These are phyloP conservation scores for Microcyclosporella mali DNA, from an alignment of 2,329 filamentous ascomycete genomes.

Conservation along the genomic window DNA sequence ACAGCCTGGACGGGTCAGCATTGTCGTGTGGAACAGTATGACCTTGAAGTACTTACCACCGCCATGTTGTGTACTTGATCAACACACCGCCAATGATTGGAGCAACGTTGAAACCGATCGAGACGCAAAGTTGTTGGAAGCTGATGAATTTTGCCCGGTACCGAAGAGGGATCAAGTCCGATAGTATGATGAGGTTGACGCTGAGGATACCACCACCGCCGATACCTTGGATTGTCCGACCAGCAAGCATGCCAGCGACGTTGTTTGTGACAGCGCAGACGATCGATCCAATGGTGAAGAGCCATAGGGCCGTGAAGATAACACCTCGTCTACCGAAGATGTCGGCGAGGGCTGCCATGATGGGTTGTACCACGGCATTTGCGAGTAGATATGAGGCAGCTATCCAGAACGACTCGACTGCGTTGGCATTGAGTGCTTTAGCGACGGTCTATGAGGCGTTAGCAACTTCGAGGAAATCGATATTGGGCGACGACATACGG, in stretches of 20 bases:
- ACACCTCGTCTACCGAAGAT: slow-evolving; percentile 45
- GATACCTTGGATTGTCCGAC: slow-evolving; percentile 42
- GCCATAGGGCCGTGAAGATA: slow-evolving; percentile 38
- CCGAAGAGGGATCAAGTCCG: slow-evolving; percentile 34
- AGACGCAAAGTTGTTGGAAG: slow-evolving; percentile 25
- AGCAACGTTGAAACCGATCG: slow-evolving; percentile 31
- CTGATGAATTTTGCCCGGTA: slow-evolving; percentile 19
- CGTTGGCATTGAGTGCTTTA: slow-evolving; percentile 30
- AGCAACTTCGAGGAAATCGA: slow-evolving; percentile 7
- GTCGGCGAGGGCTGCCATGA: slow-evolving; percentile 39
- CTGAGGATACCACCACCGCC: slow-evolving; percentile 42
- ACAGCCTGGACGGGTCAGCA: slow-evolving; percentile 20
- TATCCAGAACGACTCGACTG: slow-evolving; percentile 44
- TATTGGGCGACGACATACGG: slow-evolving; percentile 27
- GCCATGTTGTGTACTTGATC: slow-evolving; percentile 16
- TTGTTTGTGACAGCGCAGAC: slow-evolving; percentile 37
- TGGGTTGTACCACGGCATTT: slow-evolving; percentile 39
- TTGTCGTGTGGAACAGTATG: not conserved
- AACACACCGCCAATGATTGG: slow-evolving; percentile 30
- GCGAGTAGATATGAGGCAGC: slow-evolving; percentile 45
- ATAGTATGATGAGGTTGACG: slow-evolving; percentile 39
- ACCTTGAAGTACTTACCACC: slow-evolving; percentile 23
- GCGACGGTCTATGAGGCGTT: slow-evolving; percentile 27
- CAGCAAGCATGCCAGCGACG: slow-evolving; percentile 37
- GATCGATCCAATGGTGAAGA: slow-evolving; percentile 44